Evolutionary conservation across 768 basidiomycete genomes (phyloP), one percentile per base, ranked within the genome.

Genomic region (Naganishia antarctica): DNA sequence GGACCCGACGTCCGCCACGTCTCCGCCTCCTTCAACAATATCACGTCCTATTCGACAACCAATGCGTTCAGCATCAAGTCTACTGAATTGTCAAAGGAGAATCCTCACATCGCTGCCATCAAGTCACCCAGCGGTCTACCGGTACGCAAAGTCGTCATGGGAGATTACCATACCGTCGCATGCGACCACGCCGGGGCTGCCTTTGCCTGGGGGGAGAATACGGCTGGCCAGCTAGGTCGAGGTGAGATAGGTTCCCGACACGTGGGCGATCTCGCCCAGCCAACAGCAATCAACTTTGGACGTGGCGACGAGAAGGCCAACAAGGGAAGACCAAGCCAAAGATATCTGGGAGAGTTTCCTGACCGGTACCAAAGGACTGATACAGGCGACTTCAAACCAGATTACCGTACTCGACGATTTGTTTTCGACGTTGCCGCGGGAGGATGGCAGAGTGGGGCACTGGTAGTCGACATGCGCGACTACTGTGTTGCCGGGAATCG

Each of bases 141-240:
- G 12, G 53, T 73, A 40, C 44, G 64, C 28, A 68, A 70, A 57
- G 85, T 94, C 61, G 86, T 87, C 15, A 82, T 91, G 57, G 94
- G 94, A 5, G 94, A 98, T 77, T 96, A 93, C 76, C 94, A 98
- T 79, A 85, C 82, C 72, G 89, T 85, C 37, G 93, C 94, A 0
- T 80, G 96, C 70, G 93, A 90, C 2, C 81, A 83, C 41, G 76
- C 81, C 25, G 94, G 93, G 16, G 83, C 85, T 72, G 79, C 91
- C 26, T 79, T 87, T 21, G 89, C 91, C 12, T 93, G 89, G 90
- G 91, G 90, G 16, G 69, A 76, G 26, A 87, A 85, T 76, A 87
- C 87, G 23, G 74, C 79, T 31, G 92, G 93, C 12, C 91, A 91
- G 1, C 80, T 96, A 40, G 93, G 93, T 1, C 81, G 96, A 1